phyloP scores from a whole-genome alignment of 441 rosid genomes.

The Raphanus hybrid region DNA sequence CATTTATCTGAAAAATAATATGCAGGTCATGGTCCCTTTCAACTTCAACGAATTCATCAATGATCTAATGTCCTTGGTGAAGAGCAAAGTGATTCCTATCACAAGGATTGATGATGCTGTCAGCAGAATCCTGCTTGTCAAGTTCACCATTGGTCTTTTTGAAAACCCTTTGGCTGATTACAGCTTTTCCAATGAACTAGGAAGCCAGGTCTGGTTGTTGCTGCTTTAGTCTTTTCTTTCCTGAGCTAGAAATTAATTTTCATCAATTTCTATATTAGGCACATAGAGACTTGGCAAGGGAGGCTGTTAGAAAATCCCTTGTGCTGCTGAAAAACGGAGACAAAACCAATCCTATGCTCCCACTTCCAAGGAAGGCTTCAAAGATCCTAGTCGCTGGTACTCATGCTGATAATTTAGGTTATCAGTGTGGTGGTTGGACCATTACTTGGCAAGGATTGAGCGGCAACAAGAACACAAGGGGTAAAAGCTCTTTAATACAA shows the following conservation, averaged over 20 bases:
- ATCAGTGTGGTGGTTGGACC: slow-evolving; percentile 84
- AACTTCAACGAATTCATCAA: slow-evolving; percentile 69
- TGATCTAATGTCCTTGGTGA: slow-evolving; percentile 65
- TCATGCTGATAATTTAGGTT: slow-evolving; percentile 78
- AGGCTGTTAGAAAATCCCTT: slow-evolving; percentile 74
- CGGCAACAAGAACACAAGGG: slow-evolving; percentile 64
- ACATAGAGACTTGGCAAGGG: slow-evolving; percentile 27
- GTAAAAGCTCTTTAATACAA: slow-evolving; percentile 35
- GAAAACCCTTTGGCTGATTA: slow-evolving; percentile 80
- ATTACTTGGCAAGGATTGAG: slow-evolving; percentile 68
- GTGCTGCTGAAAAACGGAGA: slow-evolving; percentile 71
- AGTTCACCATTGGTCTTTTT: slow-evolving; percentile 79
- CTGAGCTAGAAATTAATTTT: slow-evolving; percentile 4
- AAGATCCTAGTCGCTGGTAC: slow-evolving; percentile 69
- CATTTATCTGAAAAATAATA: slow-evolving; percentile 1
- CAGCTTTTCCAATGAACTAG: slow-evolving; percentile 65
- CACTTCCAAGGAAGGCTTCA: slow-evolving; percentile 60
- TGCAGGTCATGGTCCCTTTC: slow-evolving; percentile 80
- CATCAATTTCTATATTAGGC: slow-evolving; percentile 16
- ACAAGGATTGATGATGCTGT: slow-evolving; percentile 85
- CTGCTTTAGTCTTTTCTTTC: background rate
- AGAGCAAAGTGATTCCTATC: slow-evolving; percentile 57
- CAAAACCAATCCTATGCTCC: slow-evolving; percentile 57
- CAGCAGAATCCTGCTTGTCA: slow-evolving; percentile 68
- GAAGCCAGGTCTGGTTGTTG: slow-evolving; percentile 62